Evolutionary conservation across 2,329 filamentous ascomycete species (phyloP).

Genomic region (Rutstroemia sp.): DNA sequence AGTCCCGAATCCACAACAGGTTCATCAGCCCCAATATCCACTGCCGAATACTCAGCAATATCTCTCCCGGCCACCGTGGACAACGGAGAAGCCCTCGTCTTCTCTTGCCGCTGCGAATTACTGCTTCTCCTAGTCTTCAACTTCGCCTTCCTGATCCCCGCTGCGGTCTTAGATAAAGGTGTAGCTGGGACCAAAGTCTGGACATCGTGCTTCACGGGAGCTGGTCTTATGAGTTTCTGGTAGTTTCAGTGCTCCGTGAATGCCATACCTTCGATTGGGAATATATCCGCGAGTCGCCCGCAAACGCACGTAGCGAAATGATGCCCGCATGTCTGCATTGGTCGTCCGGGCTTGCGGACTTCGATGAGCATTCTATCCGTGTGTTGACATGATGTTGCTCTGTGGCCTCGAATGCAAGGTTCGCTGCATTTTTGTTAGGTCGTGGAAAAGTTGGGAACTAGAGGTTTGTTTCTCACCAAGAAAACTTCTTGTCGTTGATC

Average conservation of each 20-base stretch:
- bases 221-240: too few species aligned
- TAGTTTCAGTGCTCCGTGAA: too few species aligned
- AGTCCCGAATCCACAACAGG: too few species aligned
- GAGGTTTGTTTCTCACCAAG: slow-evolving; percentile 17
- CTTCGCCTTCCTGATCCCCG: neutral
- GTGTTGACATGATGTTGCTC: slow-evolving; percentile 24
- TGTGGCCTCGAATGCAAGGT: slow-evolving; percentile 26
- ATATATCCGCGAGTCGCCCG: slow-evolving; percentile 16
- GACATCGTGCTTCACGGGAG: too few species aligned
- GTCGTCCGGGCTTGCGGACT: slow-evolving; percentile 26
- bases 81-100: too few species aligned
- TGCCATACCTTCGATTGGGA: slow-evolving; percentile 10
- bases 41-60: too few species aligned
- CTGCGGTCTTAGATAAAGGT: neutral
- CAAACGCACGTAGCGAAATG: slow-evolving; percentile 21
- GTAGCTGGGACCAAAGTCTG: too few species aligned
- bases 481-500: slow-evolving; percentile 25
- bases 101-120: neutral
- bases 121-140: neutral
- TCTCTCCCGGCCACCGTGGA: too few species aligned
- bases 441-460: neutral
- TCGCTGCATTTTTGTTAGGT: slow-evolving; percentile 14
- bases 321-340: slow-evolving; percentile 25
- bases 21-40: too few species aligned
- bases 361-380: slow-evolving; percentile 21